These are phyloP conservation scores for Thelonectria discophora DNA, from an alignment of 2,329 filamentous ascomycete species.

Conservation along the genomic window DNA sequence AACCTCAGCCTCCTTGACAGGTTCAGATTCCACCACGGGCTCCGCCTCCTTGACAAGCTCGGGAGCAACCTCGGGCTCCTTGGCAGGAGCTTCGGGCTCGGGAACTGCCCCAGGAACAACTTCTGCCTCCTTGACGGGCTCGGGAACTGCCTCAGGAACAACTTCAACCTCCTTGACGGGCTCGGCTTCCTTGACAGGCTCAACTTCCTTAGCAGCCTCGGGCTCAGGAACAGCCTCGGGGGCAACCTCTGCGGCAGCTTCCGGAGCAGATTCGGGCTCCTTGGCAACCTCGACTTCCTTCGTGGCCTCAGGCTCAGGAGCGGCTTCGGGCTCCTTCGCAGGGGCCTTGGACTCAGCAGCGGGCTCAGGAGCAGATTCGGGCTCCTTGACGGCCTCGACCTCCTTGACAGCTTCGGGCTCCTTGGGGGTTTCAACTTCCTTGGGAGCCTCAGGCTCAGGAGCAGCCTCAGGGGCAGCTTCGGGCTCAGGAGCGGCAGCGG, in stretches of 20 bases:
- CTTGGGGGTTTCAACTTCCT: neutral
- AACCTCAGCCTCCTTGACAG: neutral
- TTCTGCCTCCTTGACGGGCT: neutral
- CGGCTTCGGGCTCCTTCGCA: too few relatives aligned
- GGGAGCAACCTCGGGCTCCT: neutral
- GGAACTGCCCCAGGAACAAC: neutral
- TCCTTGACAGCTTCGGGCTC: neutral
- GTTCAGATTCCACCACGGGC: neutral
- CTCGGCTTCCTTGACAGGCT: too few relatives aligned
- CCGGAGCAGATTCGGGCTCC: too few relatives aligned
- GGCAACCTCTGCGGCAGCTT: too few relatives aligned
- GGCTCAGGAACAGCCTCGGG: too few relatives aligned
- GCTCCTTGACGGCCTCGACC: neutral
- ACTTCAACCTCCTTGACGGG: neutral
- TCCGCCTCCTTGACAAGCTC: neutral
- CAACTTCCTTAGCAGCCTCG: too few relatives aligned
- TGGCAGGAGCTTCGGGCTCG: neutral
- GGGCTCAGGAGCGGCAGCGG: neutral
- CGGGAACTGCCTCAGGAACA: neutral
- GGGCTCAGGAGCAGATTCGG: too few relatives aligned
- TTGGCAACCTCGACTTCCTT: too few relatives aligned
- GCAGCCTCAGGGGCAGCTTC: too few relatives aligned
- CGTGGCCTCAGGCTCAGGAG: neutral
- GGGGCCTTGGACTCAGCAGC: too few relatives aligned
- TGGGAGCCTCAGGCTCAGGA: too few relatives aligned